Conservation (phyloP, 108 stramenopile genomes). For the Discostella pseudostelligera region DNA sequence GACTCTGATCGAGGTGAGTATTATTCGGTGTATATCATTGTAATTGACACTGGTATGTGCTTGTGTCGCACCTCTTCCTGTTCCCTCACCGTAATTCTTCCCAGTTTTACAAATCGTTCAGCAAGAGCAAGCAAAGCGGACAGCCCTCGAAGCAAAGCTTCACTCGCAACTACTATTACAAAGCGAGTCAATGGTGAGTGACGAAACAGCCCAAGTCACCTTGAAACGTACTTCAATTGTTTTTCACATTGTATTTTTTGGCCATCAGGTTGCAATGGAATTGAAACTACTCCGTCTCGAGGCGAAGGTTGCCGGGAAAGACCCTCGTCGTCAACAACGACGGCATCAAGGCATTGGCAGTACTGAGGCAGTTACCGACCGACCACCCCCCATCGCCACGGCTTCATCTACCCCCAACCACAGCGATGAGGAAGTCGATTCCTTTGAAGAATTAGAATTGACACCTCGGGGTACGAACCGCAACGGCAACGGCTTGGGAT, state of each 20-base stretch:
- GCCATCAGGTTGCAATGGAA: conserved; percentile 49
- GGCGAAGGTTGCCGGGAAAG: conserved; percentile 48
- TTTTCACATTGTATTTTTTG: background rate
- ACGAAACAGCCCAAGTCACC: background rate
- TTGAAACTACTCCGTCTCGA: conserved; percentile 52
- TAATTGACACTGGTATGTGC: background rate
- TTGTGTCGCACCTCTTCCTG: no score
- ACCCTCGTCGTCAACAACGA: conserved; percentile 39
- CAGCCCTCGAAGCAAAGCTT: conserved; percentile 47
- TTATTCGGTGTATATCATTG: background rate
- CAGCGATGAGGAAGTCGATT: conserved; percentile 41
- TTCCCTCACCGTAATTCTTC: no score
- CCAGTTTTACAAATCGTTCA: conserved; percentile 44
- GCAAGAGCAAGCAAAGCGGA: conserved; percentile 46
- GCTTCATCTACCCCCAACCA: conserved; percentile 39
- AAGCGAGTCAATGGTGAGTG: conserved; percentile 54
- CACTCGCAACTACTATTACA: conserved; percentile 55
- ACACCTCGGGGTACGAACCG: conserved; percentile 38
- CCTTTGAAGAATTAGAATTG: conserved; percentile 44
- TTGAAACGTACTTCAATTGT: background rate
- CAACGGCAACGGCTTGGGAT: conserved; percentile 10
- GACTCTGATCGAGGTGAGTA: conserved; percentile 37
- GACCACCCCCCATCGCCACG: conserved; percentile 44
- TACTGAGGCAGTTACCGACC: no score
- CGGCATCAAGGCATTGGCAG: conserved; percentile 20